Evolutionary conservation across 306 rosid genomes (phyloP), one percentile per base, ranked within the genome.

Genomic region (Quercus variabilis): DNA sequence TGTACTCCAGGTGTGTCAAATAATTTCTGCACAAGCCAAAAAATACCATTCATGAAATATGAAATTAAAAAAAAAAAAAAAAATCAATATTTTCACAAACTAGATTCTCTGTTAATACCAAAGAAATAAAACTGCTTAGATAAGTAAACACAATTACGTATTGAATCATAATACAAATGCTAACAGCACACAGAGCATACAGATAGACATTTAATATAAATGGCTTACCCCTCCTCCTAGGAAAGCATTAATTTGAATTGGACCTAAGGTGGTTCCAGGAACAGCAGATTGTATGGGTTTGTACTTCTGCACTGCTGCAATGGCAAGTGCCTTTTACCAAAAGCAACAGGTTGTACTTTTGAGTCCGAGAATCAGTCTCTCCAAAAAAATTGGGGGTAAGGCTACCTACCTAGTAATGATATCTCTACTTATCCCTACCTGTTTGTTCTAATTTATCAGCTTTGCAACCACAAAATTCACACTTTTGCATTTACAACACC

Each of bases 221-320:
- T n/a, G 72, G 25, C 92, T 57, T 90, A 94, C 97, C 91, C 95
- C 99, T 80, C 94, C 99, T 79, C 99, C 94, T 38, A 90, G 82
- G 86, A 94, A 94, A 84, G 99, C 97, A 75, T 94, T 83, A 74
- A 94, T 94, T 87, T 84, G 90, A 80, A 94, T 94, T 83, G 99
- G 97, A 77, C 99, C 99, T 63, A 94, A 80, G 46, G 99, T 94
- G 63, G 99, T 94, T 90, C 99, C 99, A 33, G 99, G 99, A 82
- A 94, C 99, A 18, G 99, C 99, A 81, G 97, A 94, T 83, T 94
- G 97, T 88, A 94, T 88, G 41, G 99, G 99, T 86, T 87, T 94
- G 85, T 94, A 94, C 64, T 80, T 94, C 69, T 86, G 92, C n/a
- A 97, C 99, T 74, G 97, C 88, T 63, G 11, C 46, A 38, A 38